Percentiles rank a stretch among this genome's conserved stretches.
phyloP scores from a whole-genome alignment of 2,329 filamentous ascomycete species.

The Atkinsonella hypoxylon region DNA sequence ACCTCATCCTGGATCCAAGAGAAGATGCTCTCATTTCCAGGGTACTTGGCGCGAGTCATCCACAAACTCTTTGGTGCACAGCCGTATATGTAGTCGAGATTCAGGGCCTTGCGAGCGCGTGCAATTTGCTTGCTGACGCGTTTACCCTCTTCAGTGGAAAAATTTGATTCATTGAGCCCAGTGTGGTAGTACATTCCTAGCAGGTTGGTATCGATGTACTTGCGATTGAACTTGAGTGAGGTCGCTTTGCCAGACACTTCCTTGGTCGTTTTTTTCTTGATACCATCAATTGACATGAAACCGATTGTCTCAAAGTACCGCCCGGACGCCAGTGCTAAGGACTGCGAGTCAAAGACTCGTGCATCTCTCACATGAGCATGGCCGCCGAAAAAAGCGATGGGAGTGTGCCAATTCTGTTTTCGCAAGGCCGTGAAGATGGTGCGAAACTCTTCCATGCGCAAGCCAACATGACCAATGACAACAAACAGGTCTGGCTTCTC shows the following conservation, averaged over 20 bases:
- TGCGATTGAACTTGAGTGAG: conserved; percentile 53
- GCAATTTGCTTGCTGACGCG: conserved; percentile 61
- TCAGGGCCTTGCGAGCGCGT: conserved; percentile 54
- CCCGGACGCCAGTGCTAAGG: conserved; percentile 74
- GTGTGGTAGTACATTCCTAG: conserved; percentile 76
- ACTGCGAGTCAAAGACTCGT: conserved; percentile 62
- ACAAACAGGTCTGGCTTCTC: conserved; percentile 81
- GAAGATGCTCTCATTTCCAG: conserved; percentile 63
- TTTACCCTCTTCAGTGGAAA: conserved; percentile 62
- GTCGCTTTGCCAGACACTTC: conserved; percentile 20
- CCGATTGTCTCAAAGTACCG: conserved; percentile 93
- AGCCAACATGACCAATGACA: conserved; percentile 73
- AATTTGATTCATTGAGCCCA: conserved; percentile 56
- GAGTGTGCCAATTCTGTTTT: conserved; percentile 62
- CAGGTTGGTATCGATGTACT: conserved; percentile 91
- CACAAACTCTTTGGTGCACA: conserved; percentile 73
- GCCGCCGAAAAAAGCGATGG: conserved; percentile 86
- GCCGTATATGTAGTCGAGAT: conserved; percentile 65
- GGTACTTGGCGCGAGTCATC: conserved; percentile 69
- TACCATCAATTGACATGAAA: conserved; percentile 74
- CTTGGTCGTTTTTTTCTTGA: conserved; percentile 22
- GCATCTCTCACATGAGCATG: conserved; percentile 85
- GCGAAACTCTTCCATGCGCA: conserved; percentile 69
- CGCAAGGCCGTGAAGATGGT: conserved; percentile 70
- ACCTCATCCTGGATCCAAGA: conserved; percentile 67